Base-by-base conservation (phyloP, 2,329 filamentous ascomycete species). In the Fusarium anthophilum region DNA sequence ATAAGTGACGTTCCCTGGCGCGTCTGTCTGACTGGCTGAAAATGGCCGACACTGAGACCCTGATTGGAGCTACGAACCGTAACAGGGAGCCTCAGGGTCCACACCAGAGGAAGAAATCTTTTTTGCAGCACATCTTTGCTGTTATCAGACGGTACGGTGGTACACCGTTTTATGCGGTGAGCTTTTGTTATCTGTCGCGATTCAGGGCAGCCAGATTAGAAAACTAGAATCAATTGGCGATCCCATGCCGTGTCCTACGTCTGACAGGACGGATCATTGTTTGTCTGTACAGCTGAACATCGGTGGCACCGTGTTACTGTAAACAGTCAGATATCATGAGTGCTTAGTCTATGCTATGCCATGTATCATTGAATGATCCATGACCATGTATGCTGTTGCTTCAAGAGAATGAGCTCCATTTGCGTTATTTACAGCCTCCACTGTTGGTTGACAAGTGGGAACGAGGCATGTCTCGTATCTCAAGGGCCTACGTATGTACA, bases 11-110 rank as follows among this genome's bases (percentile, higher is more conserved):
- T 51, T 38, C 57, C 71, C 69, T 66, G 58, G 32, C 26, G 32
- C 47, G 37, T 60, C 39, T 37, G 56, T 48, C 57, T 48, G 44
- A 67, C 68, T 70, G 65, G 56, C 45, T 70, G 66, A 70, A 69
- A 63, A 65, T 63, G 63, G 66, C 68, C 63, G 70, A 56, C 50
- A 60, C 58, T 51, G 56, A 24, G 50, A 28, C 43, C 55, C 53
- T 76, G 72, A 76, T 76, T 77, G 75, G 75, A 48, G 53, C 51
- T 70, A 38, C 20, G 59, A 64, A 55, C 65, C 50, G 30, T 39
- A 39, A 38, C 56, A 58, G 50, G 58, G 77, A 78, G 77, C 75
- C 70, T 78, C 77, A 78, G 77, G 77, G 77, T 78, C 76, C 77
- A 78, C 75, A 71, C 66, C 64, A 60, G 30, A 55, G 63, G 43